Evolutionary conservation across 2,329 filamentous ascomycete species (phyloP).

Genomic region (Xylaria sp.): DNA sequence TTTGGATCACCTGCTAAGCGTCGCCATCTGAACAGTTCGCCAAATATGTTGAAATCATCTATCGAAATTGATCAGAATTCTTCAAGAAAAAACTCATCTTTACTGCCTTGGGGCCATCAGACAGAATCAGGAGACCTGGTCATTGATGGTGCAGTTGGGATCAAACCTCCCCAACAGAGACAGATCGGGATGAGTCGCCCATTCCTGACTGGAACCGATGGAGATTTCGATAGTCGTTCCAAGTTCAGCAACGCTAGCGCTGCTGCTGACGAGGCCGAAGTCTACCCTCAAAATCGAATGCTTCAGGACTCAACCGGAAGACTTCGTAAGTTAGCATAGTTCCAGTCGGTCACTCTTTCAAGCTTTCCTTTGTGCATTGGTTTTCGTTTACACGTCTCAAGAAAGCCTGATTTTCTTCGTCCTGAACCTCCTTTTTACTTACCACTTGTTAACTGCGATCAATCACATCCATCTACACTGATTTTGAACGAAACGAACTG

Average conservation of each 20-base stretch:
- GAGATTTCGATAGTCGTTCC: constrained; percentile 32
- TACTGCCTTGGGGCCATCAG: constrained; percentile 26
- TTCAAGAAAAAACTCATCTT: constrained; percentile 20
- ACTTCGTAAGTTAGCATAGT: constrained; percentile 41
- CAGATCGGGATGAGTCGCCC: constrained; percentile 18
- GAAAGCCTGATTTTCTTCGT: neutral
- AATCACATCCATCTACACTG: neutral
- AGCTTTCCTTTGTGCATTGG: neutral
- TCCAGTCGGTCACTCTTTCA: neutral
- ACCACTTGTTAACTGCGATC: neutral
- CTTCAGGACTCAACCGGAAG: constrained; percentile 54
- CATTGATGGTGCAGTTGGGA: constrained; percentile 12
- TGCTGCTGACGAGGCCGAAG: constrained; percentile 50
- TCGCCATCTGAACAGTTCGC: constrained; percentile 32
- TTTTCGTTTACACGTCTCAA: neutral
- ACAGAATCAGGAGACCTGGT: constrained; percentile 19
- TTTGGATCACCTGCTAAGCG: constrained; percentile 35
- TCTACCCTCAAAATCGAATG: constrained; percentile 52
- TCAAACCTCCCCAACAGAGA: constrained; percentile 22
- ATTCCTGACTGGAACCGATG: constrained; percentile 21
- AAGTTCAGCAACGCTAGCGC: constrained; percentile 39
- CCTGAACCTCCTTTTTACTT: neutral
- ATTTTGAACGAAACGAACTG: neutral
- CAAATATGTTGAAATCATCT: constrained; percentile 24
- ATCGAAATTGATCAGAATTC: constrained; percentile 30